A percentile compares a stretch with the other conserved stretches of the same genome.
Conservation (phyloP, 1,139 yeast species). For the Geotrichum histeridarum region DNA sequence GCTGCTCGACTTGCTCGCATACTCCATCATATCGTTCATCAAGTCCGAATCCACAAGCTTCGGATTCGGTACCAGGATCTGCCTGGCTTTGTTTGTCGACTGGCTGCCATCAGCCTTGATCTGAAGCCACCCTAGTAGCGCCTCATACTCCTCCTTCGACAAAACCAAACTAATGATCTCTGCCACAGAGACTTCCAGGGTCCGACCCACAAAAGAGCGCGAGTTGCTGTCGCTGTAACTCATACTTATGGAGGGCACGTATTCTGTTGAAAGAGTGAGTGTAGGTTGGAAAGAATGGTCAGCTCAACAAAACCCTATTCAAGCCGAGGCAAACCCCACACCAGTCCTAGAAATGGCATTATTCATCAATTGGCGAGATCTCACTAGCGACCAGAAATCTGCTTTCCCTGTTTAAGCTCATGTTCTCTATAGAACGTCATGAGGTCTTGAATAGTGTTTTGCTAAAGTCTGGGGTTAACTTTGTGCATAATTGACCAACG, state of each 20-base stretch:
- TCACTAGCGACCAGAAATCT: too few relatives aligned
- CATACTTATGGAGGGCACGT: too few relatives aligned
- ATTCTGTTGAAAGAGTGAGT: too few relatives aligned
- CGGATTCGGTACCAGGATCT: conserved; percentile 11
- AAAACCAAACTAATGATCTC: conserved; percentile 3
- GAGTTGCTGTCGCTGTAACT: neutral
- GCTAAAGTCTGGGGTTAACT: too few relatives aligned
- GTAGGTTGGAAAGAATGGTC: neutral
- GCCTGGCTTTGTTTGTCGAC: neutral
- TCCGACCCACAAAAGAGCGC: neutral
- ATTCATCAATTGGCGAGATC: too few relatives aligned
- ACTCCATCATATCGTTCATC: conserved; percentile 1
- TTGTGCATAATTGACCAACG: too few relatives aligned
- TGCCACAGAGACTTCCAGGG: conserved; percentile 10
- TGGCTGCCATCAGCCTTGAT: neutral
- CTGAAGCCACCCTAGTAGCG: neutral
- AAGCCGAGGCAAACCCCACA: too few relatives aligned
- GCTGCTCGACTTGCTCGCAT: neutral
- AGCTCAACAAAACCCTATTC: too few relatives aligned
- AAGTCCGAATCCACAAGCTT: conserved; percentile 10
- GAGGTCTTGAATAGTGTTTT: too few relatives aligned
- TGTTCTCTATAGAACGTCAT: too few relatives aligned
- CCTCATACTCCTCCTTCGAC: conserved; percentile 11
- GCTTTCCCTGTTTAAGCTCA: too few relatives aligned
- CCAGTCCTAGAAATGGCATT: too few relatives aligned